Conservation (phyloP, 805 yeast genomes). For the Pichia manshurica region DNA sequence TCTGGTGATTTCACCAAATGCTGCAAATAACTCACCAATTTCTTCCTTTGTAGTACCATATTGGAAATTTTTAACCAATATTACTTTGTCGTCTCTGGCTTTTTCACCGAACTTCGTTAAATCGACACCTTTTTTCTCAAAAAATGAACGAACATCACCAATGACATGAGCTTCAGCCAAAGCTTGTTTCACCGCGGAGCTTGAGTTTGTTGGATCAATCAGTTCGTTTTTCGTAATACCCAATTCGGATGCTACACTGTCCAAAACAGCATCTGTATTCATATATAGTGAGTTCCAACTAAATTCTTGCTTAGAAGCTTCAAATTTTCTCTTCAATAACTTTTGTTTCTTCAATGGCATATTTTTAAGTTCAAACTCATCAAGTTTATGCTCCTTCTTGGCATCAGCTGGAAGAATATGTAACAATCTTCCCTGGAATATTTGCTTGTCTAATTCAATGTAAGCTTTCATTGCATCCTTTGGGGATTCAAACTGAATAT, state of each 20-base stretch:
- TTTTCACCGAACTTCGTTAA: slow-evolving; percentile 59
- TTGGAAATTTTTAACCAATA: slow-evolving; percentile 87
- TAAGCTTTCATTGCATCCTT: slow-evolving; percentile 75
- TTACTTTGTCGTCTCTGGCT: slow-evolving; percentile 73
- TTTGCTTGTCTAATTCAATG: slow-evolving; percentile 70
- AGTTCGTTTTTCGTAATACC: slow-evolving; percentile 80
- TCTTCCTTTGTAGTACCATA: slow-evolving; percentile 79
- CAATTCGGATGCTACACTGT: slow-evolving; percentile 77
- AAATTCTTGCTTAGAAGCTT: slow-evolving; percentile 81
- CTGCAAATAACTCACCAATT: slow-evolving; percentile 71
- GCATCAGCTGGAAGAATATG: slow-evolving; percentile 84
- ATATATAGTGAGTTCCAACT: slow-evolving; percentile 93
- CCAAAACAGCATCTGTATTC: slow-evolving; percentile 88
- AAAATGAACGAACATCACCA: slow-evolving; percentile 82
- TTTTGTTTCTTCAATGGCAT: slow-evolving; percentile 88
- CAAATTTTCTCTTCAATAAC: slow-evolving; percentile 75
- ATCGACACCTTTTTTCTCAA: slow-evolving; percentile 82
- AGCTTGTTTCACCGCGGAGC: slow-evolving; percentile 93
- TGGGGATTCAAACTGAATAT: slow-evolving; percentile 62
- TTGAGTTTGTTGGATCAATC: slow-evolving; percentile 80
- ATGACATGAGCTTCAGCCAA: slow-evolving; percentile 95
- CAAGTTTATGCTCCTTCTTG: slow-evolving; percentile 76
- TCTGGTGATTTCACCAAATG: slow-evolving; percentile 73
- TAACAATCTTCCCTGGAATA: slow-evolving; percentile 88
- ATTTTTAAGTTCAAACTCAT: slow-evolving; percentile 86